Evolutionary conservation across 1,284 basidiomycete genomes (phyloP), one percentile per base, ranked within the genome.

Genomic region (Cutaneotrichosporon sp.): DNA sequence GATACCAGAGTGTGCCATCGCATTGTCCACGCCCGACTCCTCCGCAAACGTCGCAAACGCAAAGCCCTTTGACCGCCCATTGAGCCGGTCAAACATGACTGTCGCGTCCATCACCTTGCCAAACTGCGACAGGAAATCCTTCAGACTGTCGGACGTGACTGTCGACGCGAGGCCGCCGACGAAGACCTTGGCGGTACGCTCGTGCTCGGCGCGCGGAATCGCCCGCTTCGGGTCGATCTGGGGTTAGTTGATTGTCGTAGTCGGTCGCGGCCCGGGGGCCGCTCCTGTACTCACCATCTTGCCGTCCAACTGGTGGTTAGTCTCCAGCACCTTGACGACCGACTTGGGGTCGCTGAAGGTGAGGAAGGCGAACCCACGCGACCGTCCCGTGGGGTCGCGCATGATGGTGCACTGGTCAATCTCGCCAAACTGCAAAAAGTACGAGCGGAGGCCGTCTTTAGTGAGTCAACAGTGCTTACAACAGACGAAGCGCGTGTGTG

Each of bases 181-280:
- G 70, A 99, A 99, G 40, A 97, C 80, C 70, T 93, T 92, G 45
- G 88, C 89, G 0, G 89, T 89, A 17, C 88, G 82, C 66, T 91
- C 88, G 67, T 93, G 89, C 63, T 96, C 92, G 68, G 90, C 87
- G 62, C 94, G 83, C 14, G 96, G 96, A 62, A 99, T 97, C 5
- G 96, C 96, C 54, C 94, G 86, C 77, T 99, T 99, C 12, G 96
- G 96, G 69, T 99, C 96, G 72, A 99, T 99, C 93, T 97, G 73
- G n/a, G 40, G 53, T 41, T n/a, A 45, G 54, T 35, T 38, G 7
- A 8, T 12, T 12, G n/a, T n/a, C 14, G 36, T 9, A 17, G 14
- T 8, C 36, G 14, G 17, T 38, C 14, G 14, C 36, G 5, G n/a
- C 7, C 10, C 20, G 17, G 9, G n/a, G 17, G 38, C 38, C 7